Percentiles rank a stretch among this genome's conserved stretches.
These are phyloP conservation scores for Fusarium nisikadoi DNA, from an alignment of 2,329 filamentous ascomycete species.

Conservation along the genomic window DNA sequence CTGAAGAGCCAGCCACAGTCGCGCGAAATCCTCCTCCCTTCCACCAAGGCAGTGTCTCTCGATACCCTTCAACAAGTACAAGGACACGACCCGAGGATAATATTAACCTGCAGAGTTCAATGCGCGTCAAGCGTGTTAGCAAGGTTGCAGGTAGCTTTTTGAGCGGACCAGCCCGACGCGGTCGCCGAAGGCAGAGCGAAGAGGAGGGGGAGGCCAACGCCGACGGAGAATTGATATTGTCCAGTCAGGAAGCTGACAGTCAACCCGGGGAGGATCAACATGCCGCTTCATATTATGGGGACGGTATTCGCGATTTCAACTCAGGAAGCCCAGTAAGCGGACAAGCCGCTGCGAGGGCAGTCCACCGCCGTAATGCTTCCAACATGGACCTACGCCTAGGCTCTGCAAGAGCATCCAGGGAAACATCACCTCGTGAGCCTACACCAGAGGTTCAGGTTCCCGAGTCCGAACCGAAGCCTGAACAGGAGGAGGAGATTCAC, in stretches of 20 bases:
- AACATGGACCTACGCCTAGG: constrained; percentile 50
- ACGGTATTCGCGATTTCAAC: constrained; percentile 59
- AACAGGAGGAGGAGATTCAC: constrained; percentile 52
- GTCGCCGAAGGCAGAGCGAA: constrained; percentile 61
- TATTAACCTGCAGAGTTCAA: constrained; percentile 73
- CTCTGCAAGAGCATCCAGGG: constrained; percentile 47
- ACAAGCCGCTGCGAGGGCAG: constrained; percentile 55
- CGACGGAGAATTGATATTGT: constrained; percentile 54
- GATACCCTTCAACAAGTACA: constrained; percentile 61
- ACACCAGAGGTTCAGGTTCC: constrained; percentile 26
- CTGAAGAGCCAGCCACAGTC: constrained; percentile 62
- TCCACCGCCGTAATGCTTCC: constrained; percentile 54
- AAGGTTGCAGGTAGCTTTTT: constrained; percentile 81
- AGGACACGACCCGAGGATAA: constrained; percentile 70
- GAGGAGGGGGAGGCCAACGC: constrained; percentile 66
- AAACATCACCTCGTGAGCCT: constrained; percentile 30
- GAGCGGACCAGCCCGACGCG: constrained; percentile 81
- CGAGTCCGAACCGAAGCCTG: constrained; percentile 20
- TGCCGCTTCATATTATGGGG: constrained; percentile 58
- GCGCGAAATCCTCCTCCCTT: constrained; percentile 59
- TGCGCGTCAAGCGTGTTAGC: constrained; percentile 80
- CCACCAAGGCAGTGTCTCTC: constrained; percentile 64
- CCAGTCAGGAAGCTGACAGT: constrained; percentile 56
- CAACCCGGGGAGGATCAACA: constrained; percentile 52
- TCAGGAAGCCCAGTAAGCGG: constrained; percentile 69